Evolutionary conservation across 225 moss, liverwort and hornwort genomes (phyloP).

Genomic region (Pleurozium schreberi): DNA sequence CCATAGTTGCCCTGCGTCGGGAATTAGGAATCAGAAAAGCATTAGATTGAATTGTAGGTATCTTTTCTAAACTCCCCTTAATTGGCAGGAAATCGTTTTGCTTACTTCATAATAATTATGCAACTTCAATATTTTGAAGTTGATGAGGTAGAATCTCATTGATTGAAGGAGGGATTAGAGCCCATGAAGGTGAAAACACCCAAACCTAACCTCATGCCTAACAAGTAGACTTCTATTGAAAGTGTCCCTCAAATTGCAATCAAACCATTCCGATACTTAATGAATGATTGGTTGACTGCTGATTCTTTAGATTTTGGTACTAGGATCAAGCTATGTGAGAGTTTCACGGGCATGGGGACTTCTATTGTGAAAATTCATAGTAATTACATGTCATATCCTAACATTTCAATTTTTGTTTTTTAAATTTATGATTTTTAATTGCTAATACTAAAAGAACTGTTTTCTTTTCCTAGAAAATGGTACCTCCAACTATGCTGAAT

Average conservation of each 20-base stretch:
- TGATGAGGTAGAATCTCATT: background rate
- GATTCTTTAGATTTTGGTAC: background rate
- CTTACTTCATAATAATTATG: background rate
- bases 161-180: background rate
- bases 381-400: background rate
- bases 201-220: rapidly evolving
- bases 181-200: background rate
- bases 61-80: background rate
- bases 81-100: background rate
- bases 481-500: too few species aligned
- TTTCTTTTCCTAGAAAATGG: background rate
- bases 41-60: background rate
- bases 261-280: too few species aligned
- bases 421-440: background rate
- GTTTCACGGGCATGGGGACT: background rate
- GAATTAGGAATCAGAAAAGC: background rate
- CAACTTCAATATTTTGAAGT: background rate
- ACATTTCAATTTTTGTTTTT: rapidly evolving
- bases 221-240: background rate
- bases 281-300: rapidly evolving
- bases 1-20: background rate
- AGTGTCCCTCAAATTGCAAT: background rate
- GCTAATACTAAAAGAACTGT: too few species aligned
- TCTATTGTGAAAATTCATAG: background rate
- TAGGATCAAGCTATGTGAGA: background rate